A percentile compares a stretch with the other conserved stretches of the same genome.
Evolutionary conservation across 371 early-diverging fungal genomes (phyloP).

Genomic region (Mortierella sp.): DNA sequence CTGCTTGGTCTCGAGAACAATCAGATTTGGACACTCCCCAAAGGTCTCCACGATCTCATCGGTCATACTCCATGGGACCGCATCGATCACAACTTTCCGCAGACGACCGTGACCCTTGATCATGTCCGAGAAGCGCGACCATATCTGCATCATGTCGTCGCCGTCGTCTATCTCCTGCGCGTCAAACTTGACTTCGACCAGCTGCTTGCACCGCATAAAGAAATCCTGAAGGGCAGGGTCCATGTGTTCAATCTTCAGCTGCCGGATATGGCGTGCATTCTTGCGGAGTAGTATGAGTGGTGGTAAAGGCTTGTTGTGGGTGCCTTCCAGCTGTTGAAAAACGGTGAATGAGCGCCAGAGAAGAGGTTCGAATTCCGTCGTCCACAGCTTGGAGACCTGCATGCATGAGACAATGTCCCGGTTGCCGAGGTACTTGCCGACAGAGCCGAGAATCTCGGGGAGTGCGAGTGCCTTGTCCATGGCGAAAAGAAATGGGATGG

Average conservation of each 20-base stretch:
- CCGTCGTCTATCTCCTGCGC: neutral
- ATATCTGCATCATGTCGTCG: neutral
- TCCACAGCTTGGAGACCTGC: conserved; percentile 33
- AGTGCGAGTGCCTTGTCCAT: conserved; percentile 23
- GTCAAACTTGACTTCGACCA: conserved; percentile 12
- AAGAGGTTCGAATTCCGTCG: conserved; percentile 15
- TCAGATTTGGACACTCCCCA: conserved; percentile 12
- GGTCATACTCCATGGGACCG: neutral
- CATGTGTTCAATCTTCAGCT: conserved; percentile 12
- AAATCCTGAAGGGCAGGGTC: conserved; percentile 5
- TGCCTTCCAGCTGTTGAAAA: neutral
- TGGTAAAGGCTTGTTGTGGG: neutral
- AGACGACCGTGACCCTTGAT: conserved; percentile 20
- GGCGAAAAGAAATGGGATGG: neutral
- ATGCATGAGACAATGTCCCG: conserved; percentile 11
- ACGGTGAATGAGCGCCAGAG: conserved; percentile 30
- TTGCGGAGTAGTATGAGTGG: conserved; percentile 12
- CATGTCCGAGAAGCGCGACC: conserved; percentile 23
- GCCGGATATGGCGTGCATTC: conserved; percentile 24
- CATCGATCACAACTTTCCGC: conserved; percentile 13
- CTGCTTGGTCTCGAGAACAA: conserved; percentile 22
- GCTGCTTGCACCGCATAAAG: conserved; percentile 14
- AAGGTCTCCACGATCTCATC: neutral
- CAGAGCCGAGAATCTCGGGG: conserved; percentile 30
- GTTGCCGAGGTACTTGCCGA: conserved; percentile 9